phyloP scores from a whole-genome alignment of 1,139 yeast species.

The Meyerozyma smithsonii region DNA sequence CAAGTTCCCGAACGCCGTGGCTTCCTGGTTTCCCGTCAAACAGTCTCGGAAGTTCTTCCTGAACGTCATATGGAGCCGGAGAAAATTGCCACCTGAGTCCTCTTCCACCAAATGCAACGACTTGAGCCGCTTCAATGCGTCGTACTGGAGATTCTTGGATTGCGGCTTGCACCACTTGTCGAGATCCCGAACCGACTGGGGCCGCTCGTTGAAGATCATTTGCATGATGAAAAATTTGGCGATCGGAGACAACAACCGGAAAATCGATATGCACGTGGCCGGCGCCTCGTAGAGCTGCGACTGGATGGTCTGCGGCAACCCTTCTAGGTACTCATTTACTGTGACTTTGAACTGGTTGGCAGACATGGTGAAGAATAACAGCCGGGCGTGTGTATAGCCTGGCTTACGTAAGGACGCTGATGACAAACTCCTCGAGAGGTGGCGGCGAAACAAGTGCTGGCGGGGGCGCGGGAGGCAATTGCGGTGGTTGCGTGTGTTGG shows the following conservation, averaged over 20 bases:
- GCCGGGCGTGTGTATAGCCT: not conserved
- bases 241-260: slow-evolving; percentile 78
- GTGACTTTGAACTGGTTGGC: slow-evolving; percentile 60
- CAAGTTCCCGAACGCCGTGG: slow-evolving; percentile 43
- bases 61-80: slow-evolving; percentile 69
- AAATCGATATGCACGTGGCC: slow-evolving; percentile 90
- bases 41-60: slow-evolving; percentile 75
- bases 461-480: too few species aligned
- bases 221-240: slow-evolving; percentile 89
- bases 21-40: slow-evolving; percentile 66
- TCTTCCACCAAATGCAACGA: slow-evolving; percentile 75
- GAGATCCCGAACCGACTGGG: slow-evolving; percentile 61
- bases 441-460: too few species aligned
- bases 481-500: too few species aligned
- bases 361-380: slow-evolving; percentile 13
- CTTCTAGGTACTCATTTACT: slow-evolving; percentile 86
- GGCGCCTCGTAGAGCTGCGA: slow-evolving; percentile 73
- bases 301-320: slow-evolving; percentile 80
- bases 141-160: slow-evolving; percentile 55
- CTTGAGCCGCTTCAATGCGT: slow-evolving; percentile 73
- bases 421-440: too few species aligned
- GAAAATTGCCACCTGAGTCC: slow-evolving; percentile 46
- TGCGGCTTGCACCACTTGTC: slow-evolving; percentile 72
- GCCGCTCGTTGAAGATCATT: slow-evolving; percentile 76
- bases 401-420: not conserved